Base-by-base conservation (phyloP, 2,329 filamentous ascomycete species). In the Aspergillus neoniger region DNA sequence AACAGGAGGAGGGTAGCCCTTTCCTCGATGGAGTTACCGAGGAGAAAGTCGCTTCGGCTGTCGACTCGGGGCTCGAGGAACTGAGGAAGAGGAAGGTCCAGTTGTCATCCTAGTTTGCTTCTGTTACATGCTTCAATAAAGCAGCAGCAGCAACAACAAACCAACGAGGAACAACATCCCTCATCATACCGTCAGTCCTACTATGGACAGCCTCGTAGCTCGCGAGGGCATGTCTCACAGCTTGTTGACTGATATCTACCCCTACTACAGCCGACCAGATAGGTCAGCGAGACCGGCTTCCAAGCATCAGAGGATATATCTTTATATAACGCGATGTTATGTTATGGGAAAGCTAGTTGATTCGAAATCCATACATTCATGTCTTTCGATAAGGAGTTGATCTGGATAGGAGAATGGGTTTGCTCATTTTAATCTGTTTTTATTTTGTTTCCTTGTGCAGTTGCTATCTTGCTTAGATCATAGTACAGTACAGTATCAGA, bases 41-140 rank as follows among this genome's bases (percentile, higher is more conserved):
- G 7, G 61, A 65, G 55, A 62, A 69, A 36, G 63, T 66, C 32
- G 63, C 69, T 8, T 68, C 71, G 3, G 69, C 66, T 5, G 65
- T 72, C 17, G 75, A 92, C 87, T 43, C 90, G 89, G 9, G 91
- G 88, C 90, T 96, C 88, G 77, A 97, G 93, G 28, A 97, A 84
- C 77, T 97, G 92, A 23, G 91, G n/a, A 67, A 65, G 55, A 64
- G 72, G 43, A 72, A 65, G 30, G 60, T 63, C 38, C 65, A 69
- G 25, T 49, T 64, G 36, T 56, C 64, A 39, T 36, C 58, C 61
- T 55, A 43, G 23, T 9, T 6, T n/a, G 12, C 15, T 23, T 15
- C 14, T 23, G 25, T 28, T 28, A 25, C 36, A 15, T 39, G 21
- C 32, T 36, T 14, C 19, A 14, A 54, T 19, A 14, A 23, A 38